Evolutionary conservation across 805 yeast genomes (phyloP), one percentile per base, ranked within the genome.

Genomic region (Nakazawaea ernobii): DNA sequence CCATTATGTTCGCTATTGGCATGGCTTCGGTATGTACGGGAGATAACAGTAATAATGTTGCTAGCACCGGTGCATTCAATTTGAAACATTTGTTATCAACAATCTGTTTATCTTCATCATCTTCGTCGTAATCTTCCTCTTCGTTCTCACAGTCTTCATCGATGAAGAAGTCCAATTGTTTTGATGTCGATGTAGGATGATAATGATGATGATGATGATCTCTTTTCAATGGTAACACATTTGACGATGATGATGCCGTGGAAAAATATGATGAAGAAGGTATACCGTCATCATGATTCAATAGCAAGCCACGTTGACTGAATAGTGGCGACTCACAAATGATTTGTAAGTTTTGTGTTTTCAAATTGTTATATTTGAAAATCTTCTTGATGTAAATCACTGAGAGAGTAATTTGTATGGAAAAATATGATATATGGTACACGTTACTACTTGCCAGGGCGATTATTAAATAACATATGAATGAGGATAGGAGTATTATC

Each of bases 41-140:
- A 11, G 66, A 52, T 8, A 62, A 33, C 8, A 66, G 64, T 15
- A 63, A 44, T 28, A 63, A 48, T 2, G 68, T 59, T 2, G 68
- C 61, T 26, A 63, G 43, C 6, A 63, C 58, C 1, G 68, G 68
- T 2, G 60, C 61, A 35, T 50, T 51, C 14, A 43, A 39, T 43
- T 30, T 43, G 32, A 39, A 39, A 24, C 29, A 32, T 13, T 15
- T 6, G 20, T 24, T 11, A 10, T 14, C 24, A 20, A 17, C 28
- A 37, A 20, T 30, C 13, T 39, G 26, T 29, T 29, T 7, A n/a
- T 28, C 27, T 6, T 17, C 28, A 27, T 27, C 17, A 39, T 10
- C 8, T 6, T 29, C 20, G 10, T 41, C 17, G 13, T 39, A 13
- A 13, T n/a, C 14, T 27, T 39, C 35, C 15, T 32, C 43, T 29